Percentiles rank a stretch among this genome's conserved stretches.
Conservation (phyloP, 1,139 yeast genomes). For the Scheffersomyces cryptocercus region DNA sequence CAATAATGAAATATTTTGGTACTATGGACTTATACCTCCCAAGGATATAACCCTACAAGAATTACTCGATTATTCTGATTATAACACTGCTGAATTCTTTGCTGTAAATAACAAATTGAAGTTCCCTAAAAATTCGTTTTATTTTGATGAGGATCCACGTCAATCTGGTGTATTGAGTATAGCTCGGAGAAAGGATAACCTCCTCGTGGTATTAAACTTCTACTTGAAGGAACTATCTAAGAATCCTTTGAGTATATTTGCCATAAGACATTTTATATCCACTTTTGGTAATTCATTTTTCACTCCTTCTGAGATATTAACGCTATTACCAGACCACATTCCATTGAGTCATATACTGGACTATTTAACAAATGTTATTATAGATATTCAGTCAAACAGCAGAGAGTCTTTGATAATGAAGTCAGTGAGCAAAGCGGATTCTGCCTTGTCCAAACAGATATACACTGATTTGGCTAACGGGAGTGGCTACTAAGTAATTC, state of each 20-base stretch:
- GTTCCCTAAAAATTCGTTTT: slow-evolving; percentile 21
- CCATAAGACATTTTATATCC: slow-evolving; percentile 33
- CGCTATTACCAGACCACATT: slow-evolving; percentile 30
- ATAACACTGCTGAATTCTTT: slow-evolving; percentile 35
- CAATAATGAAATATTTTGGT: neutral
- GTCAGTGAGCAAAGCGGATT: slow-evolving; percentile 30
- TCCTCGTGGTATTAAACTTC: slow-evolving; percentile 20
- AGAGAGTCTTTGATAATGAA: slow-evolving; percentile 25
- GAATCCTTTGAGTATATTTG: slow-evolving; percentile 14
- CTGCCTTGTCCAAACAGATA: slow-evolving; percentile 18
- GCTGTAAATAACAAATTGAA: slow-evolving; percentile 26
- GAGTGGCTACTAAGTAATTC: too few species aligned
- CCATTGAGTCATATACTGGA: slow-evolving; percentile 35
- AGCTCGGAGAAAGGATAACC: slow-evolving; percentile 4
- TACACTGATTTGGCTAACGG: slow-evolving; percentile 12
- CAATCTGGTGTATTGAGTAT: neutral
- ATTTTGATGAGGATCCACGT: slow-evolving; percentile 8
- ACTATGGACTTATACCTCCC: neutral
- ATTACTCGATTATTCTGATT: slow-evolving; percentile 18
- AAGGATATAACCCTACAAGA: neutral
- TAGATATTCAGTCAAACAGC: slow-evolving; percentile 21
- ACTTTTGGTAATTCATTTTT: slow-evolving; percentile 22
- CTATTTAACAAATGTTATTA: slow-evolving; percentile 24
- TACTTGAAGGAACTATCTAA: slow-evolving; percentile 18
- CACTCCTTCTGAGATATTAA: slow-evolving; percentile 26